Percentiles rank a stretch among this genome's conserved stretches.
These are phyloP conservation scores for Tilletia horrida DNA, from an alignment of 1,284 basidiomycete species.

Conservation along the genomic window DNA sequence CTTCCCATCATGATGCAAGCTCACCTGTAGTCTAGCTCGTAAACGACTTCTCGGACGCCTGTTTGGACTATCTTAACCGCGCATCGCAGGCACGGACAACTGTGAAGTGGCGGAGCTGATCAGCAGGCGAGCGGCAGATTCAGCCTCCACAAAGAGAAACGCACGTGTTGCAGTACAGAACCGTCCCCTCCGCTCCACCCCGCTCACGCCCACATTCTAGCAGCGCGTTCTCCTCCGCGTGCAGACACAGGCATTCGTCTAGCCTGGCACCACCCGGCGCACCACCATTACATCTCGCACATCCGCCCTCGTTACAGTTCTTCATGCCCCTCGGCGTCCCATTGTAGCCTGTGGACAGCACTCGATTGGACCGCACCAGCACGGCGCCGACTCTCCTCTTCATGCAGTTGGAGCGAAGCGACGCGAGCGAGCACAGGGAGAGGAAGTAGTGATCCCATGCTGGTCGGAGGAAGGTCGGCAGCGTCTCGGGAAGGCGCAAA, in stretches of 20 bases:
- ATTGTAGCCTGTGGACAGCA: slow-evolving; percentile 97
- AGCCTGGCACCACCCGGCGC: slow-evolving; percentile 45
- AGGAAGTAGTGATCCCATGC: slow-evolving; percentile 54
- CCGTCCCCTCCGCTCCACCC: slow-evolving; percentile 62
- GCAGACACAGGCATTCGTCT: slow-evolving; percentile 86
- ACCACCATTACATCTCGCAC: slow-evolving; percentile 45
- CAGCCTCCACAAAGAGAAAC: too few species aligned
- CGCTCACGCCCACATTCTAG: slow-evolving; percentile 77
- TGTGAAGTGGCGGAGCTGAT: slow-evolving; percentile 51
- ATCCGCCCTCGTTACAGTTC: slow-evolving; percentile 55
- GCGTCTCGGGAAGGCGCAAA: slow-evolving; percentile 73
- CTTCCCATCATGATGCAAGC: slow-evolving; percentile 19
- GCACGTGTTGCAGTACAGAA: slow-evolving; percentile 84
- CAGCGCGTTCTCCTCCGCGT: slow-evolving; percentile 97
- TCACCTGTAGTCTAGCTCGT: slow-evolving; percentile 76
- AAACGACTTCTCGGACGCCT: slow-evolving; percentile 87
- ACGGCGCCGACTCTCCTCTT: slow-evolving; percentile 93
- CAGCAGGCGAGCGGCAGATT: not conserved
- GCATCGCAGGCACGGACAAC: slow-evolving; percentile 94
- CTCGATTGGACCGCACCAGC: slow-evolving; percentile 74
- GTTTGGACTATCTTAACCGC: slow-evolving; percentile 96
- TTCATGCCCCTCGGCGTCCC: slow-evolving; percentile 84
- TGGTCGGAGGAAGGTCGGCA: slow-evolving; percentile 63
- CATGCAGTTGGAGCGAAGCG: slow-evolving; percentile 63
- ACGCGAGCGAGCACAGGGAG: slow-evolving; percentile 50